phyloP scores from a whole-genome alignment of 441 rosid species.

The Theobroma grandiflorum region DNA sequence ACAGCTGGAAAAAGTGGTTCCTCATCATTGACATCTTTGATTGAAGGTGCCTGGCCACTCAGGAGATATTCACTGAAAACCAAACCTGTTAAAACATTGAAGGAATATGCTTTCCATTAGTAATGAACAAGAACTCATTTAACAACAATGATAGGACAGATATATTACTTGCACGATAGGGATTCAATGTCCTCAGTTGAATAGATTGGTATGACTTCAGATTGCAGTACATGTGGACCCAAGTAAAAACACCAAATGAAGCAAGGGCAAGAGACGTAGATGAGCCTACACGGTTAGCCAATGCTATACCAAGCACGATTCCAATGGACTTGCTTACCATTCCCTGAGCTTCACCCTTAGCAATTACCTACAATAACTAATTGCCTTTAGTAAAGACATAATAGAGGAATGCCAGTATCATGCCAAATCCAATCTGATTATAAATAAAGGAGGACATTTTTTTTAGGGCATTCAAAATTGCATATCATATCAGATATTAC shows the following conservation, averaged over 20 bases:
- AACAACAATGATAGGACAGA: constrained; percentile 24
- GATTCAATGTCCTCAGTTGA: constrained; percentile 91
- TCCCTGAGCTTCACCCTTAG: constrained; percentile 99
- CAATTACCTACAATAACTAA: constrained; percentile 70
- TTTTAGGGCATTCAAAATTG: background rate
- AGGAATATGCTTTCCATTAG: background rate
- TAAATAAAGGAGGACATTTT: background rate
- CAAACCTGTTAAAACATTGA: constrained; percentile 65
- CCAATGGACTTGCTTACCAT: constrained; percentile 96
- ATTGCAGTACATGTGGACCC: constrained; percentile 96
- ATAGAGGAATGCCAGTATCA: constrained; percentile 4
- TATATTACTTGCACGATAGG: constrained; percentile 91
- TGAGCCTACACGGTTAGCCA: constrained; percentile 77
- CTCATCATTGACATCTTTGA: constrained; percentile 91
- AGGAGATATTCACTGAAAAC: constrained; percentile 94
- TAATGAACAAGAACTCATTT: background rate
- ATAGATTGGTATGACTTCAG: constrained; percentile 91
- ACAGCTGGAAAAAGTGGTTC: constrained; percentile 86
- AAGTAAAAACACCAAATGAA: constrained; percentile 77
- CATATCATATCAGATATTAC: background rate
- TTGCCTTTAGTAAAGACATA: constrained; percentile 30
- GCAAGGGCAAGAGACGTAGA: constrained; percentile 82
- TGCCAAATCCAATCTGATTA: background rate
- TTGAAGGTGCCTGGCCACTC: constrained; percentile 87
- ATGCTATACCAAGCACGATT: constrained; percentile 79